These are phyloP conservation scores for Biscogniauxia sp. DNA, from an alignment of 2,329 filamentous ascomycete genomes.

Conservation along the genomic window DNA sequence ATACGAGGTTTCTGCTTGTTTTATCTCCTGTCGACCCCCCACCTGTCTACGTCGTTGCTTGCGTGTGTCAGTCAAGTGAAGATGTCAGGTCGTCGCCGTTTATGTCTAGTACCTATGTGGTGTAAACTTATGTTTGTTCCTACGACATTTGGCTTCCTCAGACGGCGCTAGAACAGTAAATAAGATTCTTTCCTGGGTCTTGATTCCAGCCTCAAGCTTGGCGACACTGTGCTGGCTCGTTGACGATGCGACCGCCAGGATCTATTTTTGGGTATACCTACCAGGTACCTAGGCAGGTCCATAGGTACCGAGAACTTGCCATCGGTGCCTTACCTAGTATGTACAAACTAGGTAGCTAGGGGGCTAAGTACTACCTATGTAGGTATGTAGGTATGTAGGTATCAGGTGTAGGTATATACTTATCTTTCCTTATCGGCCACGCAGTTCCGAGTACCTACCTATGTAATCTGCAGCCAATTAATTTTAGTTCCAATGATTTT, in stretches of 20 bases:
- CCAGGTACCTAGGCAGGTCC: background rate
- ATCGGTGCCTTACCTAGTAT: no score
- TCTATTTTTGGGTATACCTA: background rate
- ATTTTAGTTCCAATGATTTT: background rate
- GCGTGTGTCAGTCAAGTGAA: background rate
- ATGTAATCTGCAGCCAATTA: background rate
- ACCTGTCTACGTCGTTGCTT: slow-evolving; percentile 1
- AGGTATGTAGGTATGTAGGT: no score
- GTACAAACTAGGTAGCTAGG: no score
- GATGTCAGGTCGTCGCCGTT: background rate
- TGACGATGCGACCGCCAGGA: background rate
- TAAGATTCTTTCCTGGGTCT: background rate
- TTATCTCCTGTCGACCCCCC: slow-evolving; percentile 8
- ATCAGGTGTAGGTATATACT: no score
- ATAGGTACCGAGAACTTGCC: background rate
- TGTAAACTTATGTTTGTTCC: background rate
- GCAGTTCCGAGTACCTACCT: background rate
- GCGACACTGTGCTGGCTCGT: background rate
- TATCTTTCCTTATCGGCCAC: no score
- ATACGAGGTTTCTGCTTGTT: slow-evolving; percentile 21
- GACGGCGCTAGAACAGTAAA: no score
- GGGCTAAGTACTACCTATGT: no score
- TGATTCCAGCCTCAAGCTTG: background rate
- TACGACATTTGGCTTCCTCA: no score
- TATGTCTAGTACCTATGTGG: background rate